phyloP scores from a whole-genome alignment of 139 green algal genomes.

The Gonium pectorale region DNA sequence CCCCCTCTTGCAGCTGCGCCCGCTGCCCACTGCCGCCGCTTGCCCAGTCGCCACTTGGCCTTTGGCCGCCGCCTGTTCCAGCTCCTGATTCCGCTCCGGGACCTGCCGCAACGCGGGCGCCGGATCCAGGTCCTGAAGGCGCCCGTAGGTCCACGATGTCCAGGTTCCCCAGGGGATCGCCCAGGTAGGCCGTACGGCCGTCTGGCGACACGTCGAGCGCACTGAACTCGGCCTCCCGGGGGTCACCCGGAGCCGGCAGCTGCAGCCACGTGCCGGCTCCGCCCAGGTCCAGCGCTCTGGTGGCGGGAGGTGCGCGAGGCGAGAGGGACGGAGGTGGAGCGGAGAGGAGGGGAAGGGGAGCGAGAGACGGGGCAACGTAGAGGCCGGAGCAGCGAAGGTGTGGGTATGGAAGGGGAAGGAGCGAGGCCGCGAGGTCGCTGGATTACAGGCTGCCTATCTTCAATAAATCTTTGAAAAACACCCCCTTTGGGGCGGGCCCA shows the following conservation, averaged over 20 bases:
- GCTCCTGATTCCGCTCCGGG: not conserved
- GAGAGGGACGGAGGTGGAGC: not conserved
- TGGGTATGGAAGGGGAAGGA: no score
- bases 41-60: no score
- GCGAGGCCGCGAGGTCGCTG: no score
- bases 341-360: not conserved
- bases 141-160: constrained; percentile 45
- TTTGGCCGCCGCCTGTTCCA: no score
- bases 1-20: no score
- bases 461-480: no score
- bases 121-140: not conserved
- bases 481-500: no score
- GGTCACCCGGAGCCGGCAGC: constrained; percentile 21
- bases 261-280: constrained; percentile 25
- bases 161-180: constrained; percentile 52
- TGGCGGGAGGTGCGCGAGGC: not conserved
- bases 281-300: constrained; percentile 20
- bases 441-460: no score
- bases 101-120: not conserved
- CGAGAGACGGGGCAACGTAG: no score
- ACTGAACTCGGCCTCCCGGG: constrained; percentile 63
- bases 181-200: constrained; percentile 50
- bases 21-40: no score
- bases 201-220: constrained; percentile 61
- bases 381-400: no score